A percentile compares a stretch with the other conserved stretches of the same genome.
Evolutionary conservation across 2,329 filamentous ascomycete species (phyloP).

Genomic region (Aspergillus pseudoviridinutans): DNA sequence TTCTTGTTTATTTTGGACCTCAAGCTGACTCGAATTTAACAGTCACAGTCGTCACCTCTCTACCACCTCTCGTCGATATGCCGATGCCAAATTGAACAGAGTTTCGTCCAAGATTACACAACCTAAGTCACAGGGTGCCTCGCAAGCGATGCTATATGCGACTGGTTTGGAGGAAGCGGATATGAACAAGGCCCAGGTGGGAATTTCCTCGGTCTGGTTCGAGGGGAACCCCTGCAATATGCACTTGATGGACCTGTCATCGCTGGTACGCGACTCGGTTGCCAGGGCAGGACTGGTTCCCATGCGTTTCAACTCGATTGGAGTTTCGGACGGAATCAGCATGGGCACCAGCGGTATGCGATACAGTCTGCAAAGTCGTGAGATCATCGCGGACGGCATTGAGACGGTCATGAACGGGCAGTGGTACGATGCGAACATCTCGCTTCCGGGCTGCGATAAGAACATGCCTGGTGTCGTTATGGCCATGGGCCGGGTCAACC

Average conservation of each 20-base stretch:
- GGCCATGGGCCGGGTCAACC: constrained; percentile 91
- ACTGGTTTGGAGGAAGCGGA: constrained; percentile 82
- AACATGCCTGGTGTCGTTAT: constrained; percentile 95
- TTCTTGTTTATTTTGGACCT: background rate
- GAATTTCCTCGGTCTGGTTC: constrained; percentile 98
- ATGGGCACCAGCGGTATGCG: constrained; percentile 99
- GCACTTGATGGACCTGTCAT: constrained; percentile 88
- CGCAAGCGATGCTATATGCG: constrained; percentile 97
- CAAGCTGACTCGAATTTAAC: background rate
- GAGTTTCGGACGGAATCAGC: constrained; percentile 94
- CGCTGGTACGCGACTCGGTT: constrained; percentile 69
- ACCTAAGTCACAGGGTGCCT: constrained; percentile 96
- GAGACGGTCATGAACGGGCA: constrained; percentile 99
- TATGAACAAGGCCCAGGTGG: constrained; percentile 94
- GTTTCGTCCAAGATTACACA: constrained; percentile 84
- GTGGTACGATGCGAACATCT: constrained; percentile 98
- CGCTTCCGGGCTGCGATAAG: constrained; percentile 97
- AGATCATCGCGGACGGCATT: constrained; percentile 96
- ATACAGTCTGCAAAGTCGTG: constrained; percentile 88
- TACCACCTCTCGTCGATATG: constrained; percentile 46
- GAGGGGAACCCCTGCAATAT: constrained; percentile 99
- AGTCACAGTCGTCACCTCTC: constrained; percentile 31
- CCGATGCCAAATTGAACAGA: constrained; percentile 66
- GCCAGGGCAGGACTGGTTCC: constrained; percentile 75
- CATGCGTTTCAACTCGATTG: constrained; percentile 98